Percentiles rank a stretch among this genome's conserved stretches.
phyloP scores from a whole-genome alignment of 2,329 filamentous ascomycete genomes.

The Xylaria sp. region DNA sequence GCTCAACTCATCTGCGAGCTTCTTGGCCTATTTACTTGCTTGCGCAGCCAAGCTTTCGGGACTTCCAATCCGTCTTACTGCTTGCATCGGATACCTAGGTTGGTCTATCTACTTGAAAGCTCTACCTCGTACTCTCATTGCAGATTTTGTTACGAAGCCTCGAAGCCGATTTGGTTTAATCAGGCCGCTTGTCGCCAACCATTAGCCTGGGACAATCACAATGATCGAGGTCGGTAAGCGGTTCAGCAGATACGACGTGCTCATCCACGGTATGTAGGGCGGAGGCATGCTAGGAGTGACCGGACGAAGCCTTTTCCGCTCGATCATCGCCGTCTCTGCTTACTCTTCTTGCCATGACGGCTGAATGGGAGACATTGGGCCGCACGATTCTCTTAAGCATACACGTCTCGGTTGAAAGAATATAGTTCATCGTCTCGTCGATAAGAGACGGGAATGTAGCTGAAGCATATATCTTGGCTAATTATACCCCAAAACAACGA shows the following conservation, averaged over 20 bases:
- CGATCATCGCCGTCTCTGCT: conserved; percentile 5
- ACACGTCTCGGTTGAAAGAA: background rate
- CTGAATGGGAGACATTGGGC: background rate
- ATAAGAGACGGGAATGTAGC: conserved; percentile 1
- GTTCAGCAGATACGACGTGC: conserved; percentile 14
- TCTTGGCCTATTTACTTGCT: conserved; percentile 35
- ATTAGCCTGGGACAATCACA: conserved; percentile 6
- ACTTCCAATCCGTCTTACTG: conserved; percentile 37
- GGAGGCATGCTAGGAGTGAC: background rate
- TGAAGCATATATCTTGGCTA: conserved; percentile 13
- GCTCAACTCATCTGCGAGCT: conserved; percentile 23
- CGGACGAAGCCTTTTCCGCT: conserved; percentile 7
- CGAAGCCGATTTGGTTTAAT: conserved; percentile 25
- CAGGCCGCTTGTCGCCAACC: conserved; percentile 24
- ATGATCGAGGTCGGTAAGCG: conserved; percentile 18
- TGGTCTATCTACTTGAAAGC: conserved; percentile 7
- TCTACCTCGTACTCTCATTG: conserved; percentile 22
- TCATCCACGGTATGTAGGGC: conserved; percentile 6
- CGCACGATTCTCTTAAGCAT: background rate
- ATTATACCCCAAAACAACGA: conserved; percentile 4
- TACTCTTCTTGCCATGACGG: conserved; percentile 1
- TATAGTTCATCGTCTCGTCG: conserved; percentile 5
- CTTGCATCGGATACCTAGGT: conserved; percentile 31
- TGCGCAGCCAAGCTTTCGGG: conserved; percentile 39
- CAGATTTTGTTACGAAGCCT: conserved; percentile 15